Percentiles rank a stretch among this genome's conserved stretches.
Conservation (phyloP, 2,329 filamentous ascomycete genomes). For the Parastagonospora nodorum region DNA sequence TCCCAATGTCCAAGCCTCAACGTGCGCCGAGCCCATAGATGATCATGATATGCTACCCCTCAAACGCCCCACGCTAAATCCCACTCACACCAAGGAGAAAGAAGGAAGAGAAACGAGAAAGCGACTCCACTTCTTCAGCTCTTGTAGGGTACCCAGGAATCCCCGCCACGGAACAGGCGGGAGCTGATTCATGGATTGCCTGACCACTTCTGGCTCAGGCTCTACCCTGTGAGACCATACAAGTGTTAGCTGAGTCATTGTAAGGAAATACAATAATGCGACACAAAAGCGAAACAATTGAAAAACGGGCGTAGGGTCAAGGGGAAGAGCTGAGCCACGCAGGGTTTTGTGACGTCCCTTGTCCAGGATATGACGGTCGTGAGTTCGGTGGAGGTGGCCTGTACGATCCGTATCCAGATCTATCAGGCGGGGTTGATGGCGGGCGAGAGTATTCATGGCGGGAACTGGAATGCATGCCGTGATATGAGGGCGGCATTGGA, state of each 20-base stretch:
- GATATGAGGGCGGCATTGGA: constrained; percentile 18
- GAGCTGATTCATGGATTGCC: constrained; percentile 2
- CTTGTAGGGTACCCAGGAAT: not conserved
- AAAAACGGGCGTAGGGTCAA: constrained; percentile 12
- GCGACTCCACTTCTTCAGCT: constrained; percentile 6
- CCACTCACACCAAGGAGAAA: constrained; percentile 14
- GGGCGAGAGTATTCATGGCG: constrained; percentile 26
- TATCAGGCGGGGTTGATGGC: constrained; percentile 25
- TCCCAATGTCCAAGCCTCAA: constrained; percentile 11
- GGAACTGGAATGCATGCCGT: constrained; percentile 17
- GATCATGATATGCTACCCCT: constrained; percentile 10
- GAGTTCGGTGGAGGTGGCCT: constrained; percentile 28
- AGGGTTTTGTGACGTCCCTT: constrained; percentile 33
- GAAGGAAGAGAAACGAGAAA: constrained; percentile 7
- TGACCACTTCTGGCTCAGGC: constrained; percentile 38
- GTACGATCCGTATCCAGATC: constrained; percentile 20
- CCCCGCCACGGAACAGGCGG: not conserved
- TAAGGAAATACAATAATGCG: constrained; percentile 16
- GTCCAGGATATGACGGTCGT: constrained; percentile 26
- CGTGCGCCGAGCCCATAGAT: constrained; percentile 19
- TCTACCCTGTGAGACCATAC: constrained; percentile 23
- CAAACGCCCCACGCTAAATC: constrained; percentile 29
- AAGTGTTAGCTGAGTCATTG: constrained; percentile 27
- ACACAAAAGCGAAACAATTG: constrained; percentile 9
- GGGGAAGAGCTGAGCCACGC: constrained; percentile 35